A percentile compares a stretch with the other conserved stretches of the same genome.
Conservation (phyloP, 805 yeast species). For the Wickerhamomyces alni region DNA sequence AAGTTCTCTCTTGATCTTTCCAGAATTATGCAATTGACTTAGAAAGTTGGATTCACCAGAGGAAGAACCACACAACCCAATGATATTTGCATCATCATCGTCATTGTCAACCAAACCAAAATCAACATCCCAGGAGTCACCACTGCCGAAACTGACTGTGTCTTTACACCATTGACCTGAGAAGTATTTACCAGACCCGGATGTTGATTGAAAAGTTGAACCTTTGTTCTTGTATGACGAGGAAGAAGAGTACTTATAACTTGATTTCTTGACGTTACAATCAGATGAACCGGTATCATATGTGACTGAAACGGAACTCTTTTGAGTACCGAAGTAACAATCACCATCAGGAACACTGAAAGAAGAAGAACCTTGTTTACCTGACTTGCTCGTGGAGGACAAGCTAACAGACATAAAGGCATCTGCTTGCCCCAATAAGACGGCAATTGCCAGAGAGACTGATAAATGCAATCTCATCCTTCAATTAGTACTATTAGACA, state of each 20-base stretch:
- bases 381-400: no score
- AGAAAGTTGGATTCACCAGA: conserved; percentile 3
- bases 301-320: conserved; percentile 4
- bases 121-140: conserved; percentile 2
- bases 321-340: conserved; percentile 8
- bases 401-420: neutral
- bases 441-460: neutral
- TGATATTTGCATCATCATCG: conserved; percentile 4
- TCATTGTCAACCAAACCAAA: conserved; percentile 7
- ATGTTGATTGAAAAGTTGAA: neutral
- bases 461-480: neutral
- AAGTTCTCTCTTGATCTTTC: conserved; percentile 7
- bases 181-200: conserved; percentile 7
- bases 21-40: conserved; percentile 3
- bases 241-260: conserved; percentile 2
- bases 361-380: neutral
- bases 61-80: conserved; percentile 10
- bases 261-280: conserved; percentile 5
- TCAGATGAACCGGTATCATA: conserved; percentile 6
- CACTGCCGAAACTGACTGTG: conserved; percentile 5
- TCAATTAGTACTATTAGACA: no score
- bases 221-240: conserved; percentile 1
- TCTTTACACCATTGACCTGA: conserved; percentile 8
- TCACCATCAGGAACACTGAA: conserved; percentile 2
- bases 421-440: neutral